These are phyloP conservation scores for Crithidia fasciculata DNA, from an alignment of 208 protist genomes.

Conservation along the genomic window DNA sequence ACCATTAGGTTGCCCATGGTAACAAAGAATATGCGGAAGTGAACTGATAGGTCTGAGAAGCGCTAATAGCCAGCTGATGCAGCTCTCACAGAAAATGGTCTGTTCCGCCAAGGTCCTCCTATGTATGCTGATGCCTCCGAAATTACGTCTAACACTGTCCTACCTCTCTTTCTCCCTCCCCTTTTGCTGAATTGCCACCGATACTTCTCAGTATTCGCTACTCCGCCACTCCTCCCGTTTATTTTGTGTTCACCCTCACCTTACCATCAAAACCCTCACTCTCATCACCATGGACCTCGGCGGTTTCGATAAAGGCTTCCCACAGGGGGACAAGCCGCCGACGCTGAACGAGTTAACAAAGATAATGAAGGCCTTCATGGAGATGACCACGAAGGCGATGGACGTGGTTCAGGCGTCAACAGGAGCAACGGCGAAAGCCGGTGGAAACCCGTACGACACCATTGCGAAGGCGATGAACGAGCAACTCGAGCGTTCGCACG, in stretches of 20 bases:
- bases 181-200: too few species aligned
- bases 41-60: not conserved
- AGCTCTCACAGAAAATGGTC: not conserved
- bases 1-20: conserved; percentile 1
- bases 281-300: too few species aligned
- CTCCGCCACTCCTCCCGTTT: too few species aligned
- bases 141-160: not conserved
- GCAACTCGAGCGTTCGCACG: not conserved
- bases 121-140: not conserved
- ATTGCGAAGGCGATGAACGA: conserved; percentile 1
- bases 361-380: too few species aligned
- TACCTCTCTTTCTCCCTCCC: not conserved
- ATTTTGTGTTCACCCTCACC: too few species aligned
- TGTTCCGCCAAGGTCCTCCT: not conserved
- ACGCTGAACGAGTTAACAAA: too few species aligned
- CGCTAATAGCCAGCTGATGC: not conserved
- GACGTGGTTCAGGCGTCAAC: not conserved
- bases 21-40: conserved; percentile 5
- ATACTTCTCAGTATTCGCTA: too few species aligned
- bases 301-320: too few species aligned
- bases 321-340: too few species aligned
- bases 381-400: not conserved
- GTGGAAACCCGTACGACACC: not conserved
- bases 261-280: too few species aligned
- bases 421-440: too few species aligned